Evolutionary conservation across 306 rosid species (phyloP), one percentile per base, ranked within the genome.

Genomic region (Casuarina glauca): DNA sequence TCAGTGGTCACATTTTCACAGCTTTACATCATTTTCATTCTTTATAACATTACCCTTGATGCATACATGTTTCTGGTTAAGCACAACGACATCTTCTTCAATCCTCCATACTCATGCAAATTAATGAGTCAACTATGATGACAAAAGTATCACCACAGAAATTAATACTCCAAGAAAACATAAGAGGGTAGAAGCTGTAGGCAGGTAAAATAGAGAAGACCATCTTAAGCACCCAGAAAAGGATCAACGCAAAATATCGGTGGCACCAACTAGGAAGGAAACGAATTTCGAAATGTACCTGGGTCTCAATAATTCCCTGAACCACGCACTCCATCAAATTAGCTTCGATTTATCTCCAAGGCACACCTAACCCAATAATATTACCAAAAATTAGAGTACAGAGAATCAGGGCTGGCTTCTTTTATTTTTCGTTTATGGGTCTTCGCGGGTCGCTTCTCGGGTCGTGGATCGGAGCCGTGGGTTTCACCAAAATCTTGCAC

Each of bases 271-370:
- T 17, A 54, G 42, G 69, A 55, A 78, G 20, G 35, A 61, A 45
- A 35, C 77, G 54, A 66, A 46, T 83, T 54, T 38, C 4, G 12
- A 0, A 4, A 35, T 55, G 6, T 7, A 87, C 97, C 91, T 90
- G 94, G 17, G 98, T 94, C 86, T 92, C 98, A 69, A 94, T 90
- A 67, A 90, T 92, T 48, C 96, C 98, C 77, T 94, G 97, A 81
- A 92, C 97, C 73, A 94, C 96, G 62, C 97, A 94, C 89, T 92
- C 98, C 96, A 94, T 92, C 49, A 69, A 45, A 60, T 51, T 66
- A 44, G 81, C 52, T 62, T 35, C 26, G 16, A 12, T 41, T 42
- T 45, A 43, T 68, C 69, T 20, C 78, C 66, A 64, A 41, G 48
- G 19, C 10, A 17, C 8, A 38, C 70, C 70, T 64, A 39, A 64